Evolutionary conservation across 1,139 yeast genomes (phyloP), one percentile per base, ranked within the genome.

Genomic region (Candida sojae): DNA sequence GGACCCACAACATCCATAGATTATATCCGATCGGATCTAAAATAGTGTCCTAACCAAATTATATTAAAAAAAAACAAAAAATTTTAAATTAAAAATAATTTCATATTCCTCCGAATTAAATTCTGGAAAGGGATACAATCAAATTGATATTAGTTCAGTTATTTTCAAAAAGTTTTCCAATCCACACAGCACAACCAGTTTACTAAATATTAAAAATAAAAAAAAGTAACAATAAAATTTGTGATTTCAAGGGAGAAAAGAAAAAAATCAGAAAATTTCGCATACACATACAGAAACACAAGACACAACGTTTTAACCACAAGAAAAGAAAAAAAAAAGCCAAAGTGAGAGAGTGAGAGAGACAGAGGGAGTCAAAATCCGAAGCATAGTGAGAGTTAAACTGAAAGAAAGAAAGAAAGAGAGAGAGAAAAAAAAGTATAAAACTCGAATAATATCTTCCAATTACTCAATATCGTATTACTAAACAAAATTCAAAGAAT

Each of bases 371-470:
- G 39, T 23, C 30, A 36, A 36, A 36, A 11, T 36, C 39, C 25
- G 30, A 33, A 12, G 21, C 21, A 33, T 8, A 33, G 21, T n/a
- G 25, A 33, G 36, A 26, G 29, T 17, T 17, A 32, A 32, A 32
- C 13, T 21, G 6, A 35, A 12, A 36, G 17, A 36, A 17, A 36
- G 29, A 25, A 13, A 7, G 23, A 12, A 7, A 11, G 21, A 32
- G 4, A 32, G 39, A 36, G 17, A 36, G 39, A 25, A 39, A 39
- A 39, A 39, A 30, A 28, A 29, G 34, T 30, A 39, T 36, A 39
- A 39, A 30, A 30, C 42, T 13, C 42, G 34, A 31, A 39, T 39
- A 39, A 39, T 39, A 39, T 30, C 34, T 39, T 11, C 34, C 42
- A 36, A 36, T 36, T 28, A 23, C 13, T 12, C 9, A 36, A 10